Percentiles rank a stretch among this genome's conserved stretches.
phyloP scores from a whole-genome alignment of 2,329 filamentous ascomycete genomes.

The Chalaropsis thielavioides region DNA sequence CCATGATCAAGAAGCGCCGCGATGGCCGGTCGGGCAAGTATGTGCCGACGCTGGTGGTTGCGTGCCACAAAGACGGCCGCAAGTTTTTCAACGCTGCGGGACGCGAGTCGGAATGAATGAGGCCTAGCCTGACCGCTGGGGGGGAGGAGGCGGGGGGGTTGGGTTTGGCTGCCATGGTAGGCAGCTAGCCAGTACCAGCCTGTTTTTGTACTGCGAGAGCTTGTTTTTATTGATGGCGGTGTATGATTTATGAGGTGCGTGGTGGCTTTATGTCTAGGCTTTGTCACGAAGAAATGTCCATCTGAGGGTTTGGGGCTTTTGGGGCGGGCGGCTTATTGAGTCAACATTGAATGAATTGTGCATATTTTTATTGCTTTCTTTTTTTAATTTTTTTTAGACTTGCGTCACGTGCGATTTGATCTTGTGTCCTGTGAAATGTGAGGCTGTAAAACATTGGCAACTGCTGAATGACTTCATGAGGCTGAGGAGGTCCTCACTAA shows the following conservation, averaged over 20 bases:
- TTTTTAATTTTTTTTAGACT: background rate
- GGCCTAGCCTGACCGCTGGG: background rate
- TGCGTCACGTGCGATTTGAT: background rate
- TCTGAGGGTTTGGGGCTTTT: background rate
- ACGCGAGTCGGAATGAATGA: background rate
- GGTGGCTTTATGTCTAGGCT: background rate
- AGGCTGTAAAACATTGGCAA: background rate
- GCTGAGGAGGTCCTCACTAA: background rate
- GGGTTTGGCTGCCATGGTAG: background rate
- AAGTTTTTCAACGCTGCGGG: slow-evolving; percentile 14
- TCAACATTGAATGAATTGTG: background rate
- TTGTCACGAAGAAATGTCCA: background rate
- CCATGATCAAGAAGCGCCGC: slow-evolving; percentile 16
- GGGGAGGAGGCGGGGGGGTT: too few relatives aligned
- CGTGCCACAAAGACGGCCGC: slow-evolving; percentile 16
- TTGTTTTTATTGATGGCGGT: background rate
- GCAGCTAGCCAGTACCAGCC: too few relatives aligned
- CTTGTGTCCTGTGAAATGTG: background rate
- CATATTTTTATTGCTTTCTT: background rate
- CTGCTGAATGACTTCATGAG: background rate
- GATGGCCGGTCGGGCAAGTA: slow-evolving; percentile 9
- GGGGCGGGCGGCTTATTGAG: background rate
- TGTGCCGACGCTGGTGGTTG: slow-evolving; percentile 12
- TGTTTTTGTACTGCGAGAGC: background rate
- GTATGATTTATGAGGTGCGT: slow-evolving; percentile 3